These are phyloP conservation scores for Trichosporon sp. DNA, from an alignment of 1,284 basidiomycete species.

Conservation along the genomic window DNA sequence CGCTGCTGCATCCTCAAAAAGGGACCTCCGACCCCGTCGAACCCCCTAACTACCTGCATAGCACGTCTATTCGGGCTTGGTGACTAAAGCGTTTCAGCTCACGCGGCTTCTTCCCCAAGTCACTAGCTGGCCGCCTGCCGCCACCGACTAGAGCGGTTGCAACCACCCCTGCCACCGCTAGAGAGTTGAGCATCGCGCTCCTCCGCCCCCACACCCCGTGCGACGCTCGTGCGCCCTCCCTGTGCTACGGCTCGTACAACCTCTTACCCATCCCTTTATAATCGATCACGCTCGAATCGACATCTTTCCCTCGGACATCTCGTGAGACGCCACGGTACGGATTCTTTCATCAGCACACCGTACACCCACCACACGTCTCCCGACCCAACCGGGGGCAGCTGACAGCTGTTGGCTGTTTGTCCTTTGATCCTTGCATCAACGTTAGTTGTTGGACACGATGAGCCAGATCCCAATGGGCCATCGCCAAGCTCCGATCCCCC, in stretches of 20 bases:
- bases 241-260: not conserved
- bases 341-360: not conserved
- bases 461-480: not conserved
- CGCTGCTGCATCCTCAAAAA: slow-evolving; percentile 3
- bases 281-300: not conserved
- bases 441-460: not conserved
- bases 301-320: not conserved
- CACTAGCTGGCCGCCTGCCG: not conserved
- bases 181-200: slow-evolving; percentile 18
- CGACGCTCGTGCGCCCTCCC: not conserved
- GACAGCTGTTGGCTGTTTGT: not conserved
- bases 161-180: slow-evolving; percentile 5
- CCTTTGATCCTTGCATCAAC: not conserved
- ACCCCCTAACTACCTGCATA: not conserved
- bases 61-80: slow-evolving; percentile 4
- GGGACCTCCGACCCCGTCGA: slow-evolving; percentile 1
- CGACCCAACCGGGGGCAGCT: not conserved
- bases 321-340: not conserved
- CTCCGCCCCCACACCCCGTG: slow-evolving; percentile 8
- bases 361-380: not conserved
- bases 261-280: not conserved
- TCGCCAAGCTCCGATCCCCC: not conserved
- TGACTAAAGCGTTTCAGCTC: not conserved
- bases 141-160: not conserved
- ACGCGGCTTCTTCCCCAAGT: not conserved